These are phyloP conservation scores for Didymella keratinophila DNA, from an alignment of 2,329 filamentous ascomycete genomes.

Conservation along the genomic window DNA sequence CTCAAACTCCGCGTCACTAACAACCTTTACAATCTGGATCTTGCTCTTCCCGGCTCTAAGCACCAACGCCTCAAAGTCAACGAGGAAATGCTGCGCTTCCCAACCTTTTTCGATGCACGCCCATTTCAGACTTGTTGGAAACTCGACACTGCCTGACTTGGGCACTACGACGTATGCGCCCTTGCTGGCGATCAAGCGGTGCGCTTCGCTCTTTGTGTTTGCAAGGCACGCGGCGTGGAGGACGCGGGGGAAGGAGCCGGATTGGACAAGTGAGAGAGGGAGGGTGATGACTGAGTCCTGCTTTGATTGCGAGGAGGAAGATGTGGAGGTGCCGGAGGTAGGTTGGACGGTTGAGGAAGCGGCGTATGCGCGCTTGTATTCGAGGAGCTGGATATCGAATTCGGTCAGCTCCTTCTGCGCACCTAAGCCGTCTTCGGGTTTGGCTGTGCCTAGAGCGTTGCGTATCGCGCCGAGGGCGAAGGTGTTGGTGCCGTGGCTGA, in stretches of 20 bases:
- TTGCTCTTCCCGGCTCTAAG: slow-evolving; percentile 68
- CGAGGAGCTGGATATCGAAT: slow-evolving; percentile 26
- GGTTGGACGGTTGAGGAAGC: slow-evolving; percentile 27
- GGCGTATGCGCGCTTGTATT: slow-evolving; percentile 41
- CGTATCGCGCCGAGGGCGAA: slow-evolving; percentile 40
- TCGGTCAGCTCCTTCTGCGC: slow-evolving; percentile 17
- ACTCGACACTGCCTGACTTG: slow-evolving; percentile 54
- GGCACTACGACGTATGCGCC: slow-evolving; percentile 65
- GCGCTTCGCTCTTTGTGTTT: slow-evolving; percentile 63
- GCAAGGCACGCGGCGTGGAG: slow-evolving; percentile 68
- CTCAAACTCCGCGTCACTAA: slow-evolving; percentile 63
- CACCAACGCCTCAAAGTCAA: slow-evolving; percentile 65
- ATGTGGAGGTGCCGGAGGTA: slow-evolving; percentile 17
- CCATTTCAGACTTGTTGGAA: slow-evolving; percentile 63
- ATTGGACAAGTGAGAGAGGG: slow-evolving; percentile 63
- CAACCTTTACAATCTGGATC: slow-evolving; percentile 63
- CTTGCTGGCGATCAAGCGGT: slow-evolving; percentile 63
- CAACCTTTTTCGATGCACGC: slow-evolving; percentile 66
- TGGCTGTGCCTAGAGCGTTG: slow-evolving; percentile 24
- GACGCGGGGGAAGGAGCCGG: slow-evolving; percentile 65
- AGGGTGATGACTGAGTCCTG: slow-evolving; percentile 65
- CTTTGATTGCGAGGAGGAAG: slow-evolving; percentile 40
- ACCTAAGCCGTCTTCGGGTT: slow-evolving; percentile 7
- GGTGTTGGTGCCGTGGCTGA: slow-evolving; percentile 41
- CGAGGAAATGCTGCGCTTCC: slow-evolving; percentile 66